Evolutionary conservation across 306 rosid genomes (phyloP).

Genomic region (Vigna mungo): DNA sequence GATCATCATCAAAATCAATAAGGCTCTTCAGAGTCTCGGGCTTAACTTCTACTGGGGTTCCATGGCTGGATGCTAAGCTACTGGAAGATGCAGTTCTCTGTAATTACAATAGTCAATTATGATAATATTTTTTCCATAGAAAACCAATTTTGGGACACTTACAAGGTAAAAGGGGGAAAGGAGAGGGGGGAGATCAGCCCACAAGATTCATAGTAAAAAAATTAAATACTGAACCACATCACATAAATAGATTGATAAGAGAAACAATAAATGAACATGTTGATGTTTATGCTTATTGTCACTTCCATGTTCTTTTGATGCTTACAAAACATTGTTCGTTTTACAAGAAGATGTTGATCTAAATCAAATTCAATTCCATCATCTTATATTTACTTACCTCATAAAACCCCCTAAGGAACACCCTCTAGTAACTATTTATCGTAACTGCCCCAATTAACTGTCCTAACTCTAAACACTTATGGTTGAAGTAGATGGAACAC

Average conservation of each 20-base stretch:
- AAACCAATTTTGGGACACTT: conserved; percentile 30
- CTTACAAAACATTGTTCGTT: not conserved
- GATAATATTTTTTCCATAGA: not conserved
- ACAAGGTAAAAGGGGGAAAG: conserved; percentile 10
- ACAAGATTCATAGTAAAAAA: conserved; percentile 15
- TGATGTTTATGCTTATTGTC: not conserved
- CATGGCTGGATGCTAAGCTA: conserved; percentile 75
- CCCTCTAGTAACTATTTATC: not conserved
- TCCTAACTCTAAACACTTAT: conserved; percentile 10
- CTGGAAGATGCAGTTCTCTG: conserved; percentile 87
- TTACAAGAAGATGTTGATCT: not conserved
- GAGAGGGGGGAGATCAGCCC: not conserved
- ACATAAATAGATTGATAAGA: not conserved
- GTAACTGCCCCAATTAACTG: not conserved
- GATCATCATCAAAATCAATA: conserved; percentile 89
- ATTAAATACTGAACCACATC: not conserved
- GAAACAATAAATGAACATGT: not conserved
- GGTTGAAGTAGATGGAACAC: conserved; percentile 28
- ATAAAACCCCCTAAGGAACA: not conserved
- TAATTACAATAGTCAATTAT: conserved; percentile 44
- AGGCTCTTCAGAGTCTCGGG: conserved; percentile 70
- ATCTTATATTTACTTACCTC: not conserved
- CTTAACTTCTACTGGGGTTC: conserved; percentile 71
- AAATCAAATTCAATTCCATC: not conserved
- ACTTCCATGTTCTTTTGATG: not conserved